phyloP scores from a whole-genome alignment of 371 early-diverging fungal species.

The Dichotomocladium elegans region DNA sequence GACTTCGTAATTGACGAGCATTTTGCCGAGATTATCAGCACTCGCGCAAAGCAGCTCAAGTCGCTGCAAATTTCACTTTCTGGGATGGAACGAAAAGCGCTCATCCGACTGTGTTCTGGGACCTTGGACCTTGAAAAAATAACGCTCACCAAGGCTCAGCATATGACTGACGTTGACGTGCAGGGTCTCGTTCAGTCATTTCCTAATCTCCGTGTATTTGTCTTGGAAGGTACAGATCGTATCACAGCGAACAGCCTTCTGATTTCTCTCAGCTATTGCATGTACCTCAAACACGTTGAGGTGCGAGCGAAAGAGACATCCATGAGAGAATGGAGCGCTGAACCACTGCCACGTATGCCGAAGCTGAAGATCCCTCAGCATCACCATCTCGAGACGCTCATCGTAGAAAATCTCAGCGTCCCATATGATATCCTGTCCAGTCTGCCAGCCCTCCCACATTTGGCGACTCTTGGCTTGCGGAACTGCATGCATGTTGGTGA shows the following conservation, averaged over 20 bases:
- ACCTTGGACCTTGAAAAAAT: constrained; percentile 11
- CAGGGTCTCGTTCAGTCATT: constrained; percentile 9
- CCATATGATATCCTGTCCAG: neutral
- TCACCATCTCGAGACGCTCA: neutral
- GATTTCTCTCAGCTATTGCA: constrained; percentile 11
- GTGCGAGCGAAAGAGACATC: constrained; percentile 15
- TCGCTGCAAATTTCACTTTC: constrained; percentile 22
- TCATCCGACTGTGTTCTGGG: constrained; percentile 13
- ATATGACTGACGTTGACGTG: constrained; percentile 14
- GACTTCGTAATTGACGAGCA: constrained; percentile 7
- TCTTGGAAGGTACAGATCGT: constrained; percentile 13
- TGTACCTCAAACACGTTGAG: constrained; percentile 16
- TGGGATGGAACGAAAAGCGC: neutral
- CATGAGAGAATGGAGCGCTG: neutral
- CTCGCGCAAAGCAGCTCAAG: constrained; percentile 7
- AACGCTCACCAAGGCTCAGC: constrained; percentile 18
- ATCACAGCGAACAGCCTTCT: constrained; percentile 9
- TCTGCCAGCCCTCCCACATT: neutral
- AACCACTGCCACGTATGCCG: too few species aligned
- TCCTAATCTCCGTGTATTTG: constrained; percentile 13
- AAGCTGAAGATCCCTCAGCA: too few species aligned
- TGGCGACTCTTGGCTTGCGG: constrained; percentile 2
- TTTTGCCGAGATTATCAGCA: constrained; percentile 13
- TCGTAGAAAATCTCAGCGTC: constrained; percentile 8
- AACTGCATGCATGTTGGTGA: constrained; percentile 8